phyloP scores from a whole-genome alignment of 1,284 basidiomycete genomes.

The Malassezia japonica region DNA sequence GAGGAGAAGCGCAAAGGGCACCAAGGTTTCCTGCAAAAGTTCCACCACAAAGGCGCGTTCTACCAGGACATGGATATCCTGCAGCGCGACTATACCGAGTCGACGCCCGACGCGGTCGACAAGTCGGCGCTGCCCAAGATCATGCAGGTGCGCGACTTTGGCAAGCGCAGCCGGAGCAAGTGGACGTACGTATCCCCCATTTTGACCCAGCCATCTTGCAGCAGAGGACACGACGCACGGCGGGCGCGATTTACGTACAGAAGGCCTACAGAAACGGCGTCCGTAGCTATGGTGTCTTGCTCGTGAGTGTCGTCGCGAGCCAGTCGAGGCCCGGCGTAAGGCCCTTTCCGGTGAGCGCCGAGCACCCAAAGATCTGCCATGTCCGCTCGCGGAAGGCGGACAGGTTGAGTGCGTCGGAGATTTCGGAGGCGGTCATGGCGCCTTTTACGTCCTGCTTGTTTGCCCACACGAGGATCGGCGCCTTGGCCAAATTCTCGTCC shows the following conservation, averaged over 20 bases:
- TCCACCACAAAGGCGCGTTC: slow-evolving; percentile 98
- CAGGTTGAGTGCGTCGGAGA: slow-evolving; percentile 51
- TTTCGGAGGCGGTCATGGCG: slow-evolving; percentile 51
- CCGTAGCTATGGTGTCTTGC: background rate
- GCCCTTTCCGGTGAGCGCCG: slow-evolving; percentile 50
- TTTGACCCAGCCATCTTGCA: slow-evolving; percentile 58
- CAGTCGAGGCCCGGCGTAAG: slow-evolving; percentile 42
- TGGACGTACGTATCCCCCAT: slow-evolving; percentile 56
- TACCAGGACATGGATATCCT: slow-evolving; percentile 83
- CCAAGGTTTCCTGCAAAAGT: slow-evolving; percentile 90
- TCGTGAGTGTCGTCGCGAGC: slow-evolving; percentile 24
- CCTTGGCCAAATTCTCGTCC: slow-evolving; percentile 48
- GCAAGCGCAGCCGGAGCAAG: slow-evolving; percentile 76
- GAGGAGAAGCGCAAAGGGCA: slow-evolving; percentile 72
- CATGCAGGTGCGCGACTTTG: slow-evolving; percentile 96
- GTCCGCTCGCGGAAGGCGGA: slow-evolving; percentile 52
- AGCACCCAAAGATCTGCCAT: slow-evolving; percentile 54
- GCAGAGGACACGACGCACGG: slow-evolving; percentile 79
- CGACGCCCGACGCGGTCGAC: slow-evolving; percentile 69
- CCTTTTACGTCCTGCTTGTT: slow-evolving; percentile 53
- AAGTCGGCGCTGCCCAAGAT: slow-evolving; percentile 77
- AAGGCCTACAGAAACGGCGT: slow-evolving; percentile 47
- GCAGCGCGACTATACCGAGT: slow-evolving; percentile 76
- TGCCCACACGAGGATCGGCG: slow-evolving; percentile 52
- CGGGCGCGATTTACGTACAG: slow-evolving; percentile 62